phyloP scores from a whole-genome alignment of 352 stramenopile species.

The Aphanomyces euteiches region DNA sequence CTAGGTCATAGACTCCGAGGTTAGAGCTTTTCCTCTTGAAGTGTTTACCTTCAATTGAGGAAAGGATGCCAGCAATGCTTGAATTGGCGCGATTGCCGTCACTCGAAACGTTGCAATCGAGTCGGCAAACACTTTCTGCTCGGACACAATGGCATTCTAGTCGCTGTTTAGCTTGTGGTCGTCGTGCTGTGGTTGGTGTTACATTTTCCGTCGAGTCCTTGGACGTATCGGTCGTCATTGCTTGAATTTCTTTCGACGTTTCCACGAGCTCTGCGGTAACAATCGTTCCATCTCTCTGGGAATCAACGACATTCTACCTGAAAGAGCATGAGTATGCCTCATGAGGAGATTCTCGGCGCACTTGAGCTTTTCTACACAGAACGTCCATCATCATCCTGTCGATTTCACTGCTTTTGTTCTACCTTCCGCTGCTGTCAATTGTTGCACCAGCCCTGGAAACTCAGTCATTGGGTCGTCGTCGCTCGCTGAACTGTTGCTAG shows the following conservation, averaged over 20 bases:
- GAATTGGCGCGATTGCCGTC: conserved; percentile 53
- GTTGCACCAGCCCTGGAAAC: conserved; percentile 12
- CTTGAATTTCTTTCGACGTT: conserved; percentile 6
- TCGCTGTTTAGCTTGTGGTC: no score
- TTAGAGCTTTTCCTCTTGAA: background rate
- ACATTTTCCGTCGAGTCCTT: conserved; percentile 29
- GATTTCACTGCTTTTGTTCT: background rate
- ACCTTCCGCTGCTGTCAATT: conserved; percentile 23
- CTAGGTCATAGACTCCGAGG: conserved; percentile 30
- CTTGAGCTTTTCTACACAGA: conserved; percentile 38
- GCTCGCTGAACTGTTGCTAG: background rate
- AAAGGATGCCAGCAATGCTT: conserved; percentile 51
- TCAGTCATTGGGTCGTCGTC: conserved; percentile 19
- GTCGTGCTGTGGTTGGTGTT: background rate
- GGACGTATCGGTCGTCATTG: conserved; percentile 37
- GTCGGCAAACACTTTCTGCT: conserved; percentile 33
- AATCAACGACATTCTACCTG: conserved; percentile 34
- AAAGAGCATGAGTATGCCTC: conserved; percentile 54
- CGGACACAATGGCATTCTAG: background rate
- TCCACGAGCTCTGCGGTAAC: conserved; percentile 2
- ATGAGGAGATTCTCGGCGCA: conserved; percentile 45
- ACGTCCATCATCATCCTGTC: background rate
- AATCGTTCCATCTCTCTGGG: background rate
- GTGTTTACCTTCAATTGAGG: conserved; percentile 49
- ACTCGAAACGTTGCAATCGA: conserved; percentile 50